These are phyloP conservation scores for Salmacisia buchloeana DNA, from an alignment of 1,284 basidiomycete genomes.

Conservation along the genomic window DNA sequence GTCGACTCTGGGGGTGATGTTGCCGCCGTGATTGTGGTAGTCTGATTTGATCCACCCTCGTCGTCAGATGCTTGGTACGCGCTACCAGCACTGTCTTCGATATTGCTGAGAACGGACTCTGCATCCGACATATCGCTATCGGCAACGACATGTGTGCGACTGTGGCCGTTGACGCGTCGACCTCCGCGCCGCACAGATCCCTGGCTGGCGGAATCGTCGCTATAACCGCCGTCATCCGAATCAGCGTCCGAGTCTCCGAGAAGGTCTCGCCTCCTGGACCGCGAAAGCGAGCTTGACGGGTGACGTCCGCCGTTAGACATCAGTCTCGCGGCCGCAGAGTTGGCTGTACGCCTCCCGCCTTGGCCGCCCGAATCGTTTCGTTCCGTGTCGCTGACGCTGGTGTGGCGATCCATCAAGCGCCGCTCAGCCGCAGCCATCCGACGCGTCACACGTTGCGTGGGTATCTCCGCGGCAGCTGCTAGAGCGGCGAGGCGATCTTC, in stretches of 20 bases:
- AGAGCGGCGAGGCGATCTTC: not conserved
- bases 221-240: too few relatives aligned
- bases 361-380: too few relatives aligned
- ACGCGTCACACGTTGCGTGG: not conserved
- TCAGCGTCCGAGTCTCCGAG: too few relatives aligned
- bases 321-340: too few relatives aligned
- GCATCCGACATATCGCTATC: conserved; percentile 4
- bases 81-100: not conserved
- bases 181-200: too few relatives aligned
- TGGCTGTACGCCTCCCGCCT: too few relatives aligned
- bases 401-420: not conserved
- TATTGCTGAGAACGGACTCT: not conserved
- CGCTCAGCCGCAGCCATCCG: conserved; percentile 2
- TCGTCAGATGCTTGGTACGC: conserved; percentile 1
- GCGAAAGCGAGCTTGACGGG: too few relatives aligned
- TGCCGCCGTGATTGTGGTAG: not conserved
- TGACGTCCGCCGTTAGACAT: too few relatives aligned
- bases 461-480: not conserved
- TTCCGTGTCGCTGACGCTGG: not conserved
- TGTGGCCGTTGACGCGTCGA: too few relatives aligned
- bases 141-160: not conserved
- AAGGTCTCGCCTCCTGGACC: too few relatives aligned
- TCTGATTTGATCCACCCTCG: not conserved
- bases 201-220: too few relatives aligned
- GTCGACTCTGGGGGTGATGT: not conserved